Base-by-base conservation (phyloP, 1,284 basidiomycete genomes). In the Puccinia coronata region DNA sequence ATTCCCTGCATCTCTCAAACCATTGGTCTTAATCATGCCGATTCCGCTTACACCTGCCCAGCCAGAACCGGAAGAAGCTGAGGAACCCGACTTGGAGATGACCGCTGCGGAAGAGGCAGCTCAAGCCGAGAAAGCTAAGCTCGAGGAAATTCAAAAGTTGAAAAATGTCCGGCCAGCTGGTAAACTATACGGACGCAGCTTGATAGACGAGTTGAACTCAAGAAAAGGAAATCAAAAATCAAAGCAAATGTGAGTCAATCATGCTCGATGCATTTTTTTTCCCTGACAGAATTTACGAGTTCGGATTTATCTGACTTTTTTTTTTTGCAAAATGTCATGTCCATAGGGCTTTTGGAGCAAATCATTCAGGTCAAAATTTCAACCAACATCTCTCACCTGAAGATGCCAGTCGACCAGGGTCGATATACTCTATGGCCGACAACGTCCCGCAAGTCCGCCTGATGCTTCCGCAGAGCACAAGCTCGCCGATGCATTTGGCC, bases 201-300 rank as follows among this genome's bases (percentile, higher is more conserved):
- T 80, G 55, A 80, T 80, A 31, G 78, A 80, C 65, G 78, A 80
- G 49, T 69, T 80, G n/a, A 80, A 72, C 31, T 72, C 69, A n/a
- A 55, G 78, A 57, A 80, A 80, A 31, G 67, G 69, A 9, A 69
- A 43, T 31, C 78, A 71, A 80, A 80, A 80, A 53, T 59, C 78
- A 6, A 67, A 69, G 6, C 67, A 71, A 63, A 71, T 63, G 78
- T 80, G 11, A 34, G 78, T 47, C 71, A 41, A 47, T 43, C 70
- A 36, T n/a, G 18, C 23, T 31, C 6, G 28, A 6, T 70, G 9
- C 28, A 49, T 77, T 0, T 20, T 31, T 55, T 4, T n/a, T n/a
- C n/a, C 55, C 25, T 28, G 11, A 59, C 34, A 9, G 34, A 63
- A n/a, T n/a, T 36, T 1, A 47, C 36, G 57, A n/a, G 25, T 25